These are phyloP conservation scores for Phytophthora constricta DNA, from an alignment of 352 stramenopile species.

Conservation along the genomic window DNA sequence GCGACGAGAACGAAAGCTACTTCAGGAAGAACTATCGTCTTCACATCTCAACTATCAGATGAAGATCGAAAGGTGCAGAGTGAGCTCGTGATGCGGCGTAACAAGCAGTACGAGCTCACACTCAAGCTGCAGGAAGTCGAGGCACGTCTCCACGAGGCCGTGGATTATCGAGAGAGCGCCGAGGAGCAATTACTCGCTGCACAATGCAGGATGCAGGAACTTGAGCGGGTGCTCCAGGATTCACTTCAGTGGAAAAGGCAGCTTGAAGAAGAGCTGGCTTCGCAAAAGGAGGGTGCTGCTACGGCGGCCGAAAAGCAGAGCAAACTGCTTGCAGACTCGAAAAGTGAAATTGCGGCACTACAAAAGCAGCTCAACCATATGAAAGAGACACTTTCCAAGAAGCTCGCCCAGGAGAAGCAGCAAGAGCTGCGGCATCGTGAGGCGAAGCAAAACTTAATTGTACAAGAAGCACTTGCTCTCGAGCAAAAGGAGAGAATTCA, in stretches of 20 bases:
- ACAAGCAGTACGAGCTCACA: constrained; percentile 84
- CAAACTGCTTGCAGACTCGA: constrained; percentile 16
- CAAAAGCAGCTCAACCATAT: constrained; percentile 54
- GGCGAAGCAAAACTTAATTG: constrained; percentile 37
- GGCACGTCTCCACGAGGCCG: constrained; percentile 48
- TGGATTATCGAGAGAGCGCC: constrained; percentile 44
- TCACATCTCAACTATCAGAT: constrained; percentile 59
- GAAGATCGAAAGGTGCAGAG: constrained; percentile 69
- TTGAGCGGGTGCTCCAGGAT: constrained; percentile 64
- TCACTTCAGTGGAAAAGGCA: constrained; percentile 56
- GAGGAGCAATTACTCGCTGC: constrained; percentile 57
- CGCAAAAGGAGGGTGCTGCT: constrained; percentile 16
- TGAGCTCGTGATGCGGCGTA: constrained; percentile 74
- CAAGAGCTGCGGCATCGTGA: constrained; percentile 49
- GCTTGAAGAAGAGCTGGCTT: constrained; percentile 47
- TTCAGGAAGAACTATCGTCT: constrained; percentile 55
- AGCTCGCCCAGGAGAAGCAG: constrained; percentile 44
- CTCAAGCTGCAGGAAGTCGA: constrained; percentile 71
- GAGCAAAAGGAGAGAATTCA: constrained; percentile 69
- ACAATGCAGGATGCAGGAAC: constrained; percentile 62
- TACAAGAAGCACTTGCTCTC: constrained; percentile 37
- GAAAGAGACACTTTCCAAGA: constrained; percentile 45
- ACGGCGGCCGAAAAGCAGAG: constrained; percentile 11
- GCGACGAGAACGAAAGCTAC: constrained; percentile 47
- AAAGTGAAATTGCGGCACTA: constrained; percentile 45